Conservation (phyloP, 2,329 filamentous ascomycete species). For the Stemphylium lycopersici region DNA sequence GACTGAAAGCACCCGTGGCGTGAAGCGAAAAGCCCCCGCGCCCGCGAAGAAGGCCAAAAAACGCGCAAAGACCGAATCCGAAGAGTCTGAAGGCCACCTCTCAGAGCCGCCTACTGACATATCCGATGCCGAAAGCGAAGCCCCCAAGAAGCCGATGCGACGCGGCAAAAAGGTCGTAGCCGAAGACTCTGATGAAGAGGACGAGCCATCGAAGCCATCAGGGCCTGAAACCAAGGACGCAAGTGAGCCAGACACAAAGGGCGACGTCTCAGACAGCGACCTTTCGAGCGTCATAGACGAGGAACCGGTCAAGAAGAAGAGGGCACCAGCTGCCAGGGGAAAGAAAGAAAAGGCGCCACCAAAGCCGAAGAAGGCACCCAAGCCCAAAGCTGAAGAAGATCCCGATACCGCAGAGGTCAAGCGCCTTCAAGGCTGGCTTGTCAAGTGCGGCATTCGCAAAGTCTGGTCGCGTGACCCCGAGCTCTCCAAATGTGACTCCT, state of each 20-base stretch:
- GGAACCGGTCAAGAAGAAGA: slow-evolving; percentile 63
- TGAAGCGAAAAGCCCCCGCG: slow-evolving; percentile 41
- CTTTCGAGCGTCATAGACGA: slow-evolving; percentile 82
- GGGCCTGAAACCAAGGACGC: slow-evolving; percentile 18
- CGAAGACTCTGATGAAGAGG: slow-evolving; percentile 39
- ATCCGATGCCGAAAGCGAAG: slow-evolving; percentile 37
- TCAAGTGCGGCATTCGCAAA: slow-evolving; percentile 91
- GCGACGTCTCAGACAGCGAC: slow-evolving; percentile 62
- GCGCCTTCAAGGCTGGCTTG: slow-evolving; percentile 80
- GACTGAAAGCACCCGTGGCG: slow-evolving; percentile 22
- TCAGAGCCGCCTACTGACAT: slow-evolving; percentile 22
- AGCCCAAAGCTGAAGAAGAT: slow-evolving; percentile 52
- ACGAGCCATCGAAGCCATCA: slow-evolving; percentile 16
- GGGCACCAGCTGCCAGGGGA: slow-evolving; percentile 32
- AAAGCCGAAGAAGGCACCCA: slow-evolving; percentile 46
- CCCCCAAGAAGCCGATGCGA: slow-evolving; percentile 30
- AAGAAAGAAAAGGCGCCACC: slow-evolving; percentile 44
- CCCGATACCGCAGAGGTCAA: slow-evolving; percentile 83
- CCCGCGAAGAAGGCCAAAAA: slow-evolving; percentile 36
- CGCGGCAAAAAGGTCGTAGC: slow-evolving; percentile 34
- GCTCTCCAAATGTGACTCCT: slow-evolving; percentile 75
- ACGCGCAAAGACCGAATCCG: slow-evolving; percentile 19
- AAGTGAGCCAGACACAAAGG: slow-evolving; percentile 25
- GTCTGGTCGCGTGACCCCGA: slow-evolving; percentile 77
- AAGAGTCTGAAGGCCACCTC: slow-evolving; percentile 37